Base-by-base conservation (phyloP, 441 rosid species). In the Pelargonium cotyledonis region DNA sequence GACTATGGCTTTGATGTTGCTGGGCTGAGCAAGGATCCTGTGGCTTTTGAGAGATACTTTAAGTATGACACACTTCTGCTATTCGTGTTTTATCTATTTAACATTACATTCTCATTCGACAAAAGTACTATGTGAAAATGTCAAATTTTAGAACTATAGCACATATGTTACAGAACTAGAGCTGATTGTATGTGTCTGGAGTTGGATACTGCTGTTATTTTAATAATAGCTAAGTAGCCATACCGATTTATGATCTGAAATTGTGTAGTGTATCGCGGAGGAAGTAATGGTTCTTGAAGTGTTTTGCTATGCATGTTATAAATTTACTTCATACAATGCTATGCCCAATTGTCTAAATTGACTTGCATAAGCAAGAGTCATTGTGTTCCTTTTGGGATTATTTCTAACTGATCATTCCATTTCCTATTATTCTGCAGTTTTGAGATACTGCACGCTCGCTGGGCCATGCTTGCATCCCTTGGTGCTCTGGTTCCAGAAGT, bases 401-500 rank as follows among this genome's bases (percentile, higher is more conserved):
- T 12, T 47, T 9, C 12, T 16, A 58, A n/a, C 6, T 8, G 47
- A 60, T 12, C 49, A 67, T 26, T 62, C 15, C 70, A 26, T 29
- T 66, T n/a, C 63, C 7, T 62, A 67, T 67, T 53, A 44, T 75
- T 55, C 9, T 71, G 81, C 89, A 94, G 97, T 82, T 91, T 91
- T 66, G 93, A 94, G 76, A 88, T 89, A 85, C 86, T 89, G 63
- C 98, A 93, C 77, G 96, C 96, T 70, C 92, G 96, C 44, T 93
- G 98, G 98, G 98, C 93, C 51, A 90, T 93, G 98, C 95, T 89
- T 80, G 97, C 91, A 61, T 85, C 97, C 31, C 85, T 91, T 26
- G 97, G 98, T 73, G 93, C 87, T 81, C 70, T 94, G n/a, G 72
- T 91, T 75, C 97, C 97, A 6, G 96, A 90, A 82, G 78, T 85